Evolutionary conservation across 2,329 filamentous ascomycete species (phyloP).

Genomic region (Aspergillus thermomutatus): DNA sequence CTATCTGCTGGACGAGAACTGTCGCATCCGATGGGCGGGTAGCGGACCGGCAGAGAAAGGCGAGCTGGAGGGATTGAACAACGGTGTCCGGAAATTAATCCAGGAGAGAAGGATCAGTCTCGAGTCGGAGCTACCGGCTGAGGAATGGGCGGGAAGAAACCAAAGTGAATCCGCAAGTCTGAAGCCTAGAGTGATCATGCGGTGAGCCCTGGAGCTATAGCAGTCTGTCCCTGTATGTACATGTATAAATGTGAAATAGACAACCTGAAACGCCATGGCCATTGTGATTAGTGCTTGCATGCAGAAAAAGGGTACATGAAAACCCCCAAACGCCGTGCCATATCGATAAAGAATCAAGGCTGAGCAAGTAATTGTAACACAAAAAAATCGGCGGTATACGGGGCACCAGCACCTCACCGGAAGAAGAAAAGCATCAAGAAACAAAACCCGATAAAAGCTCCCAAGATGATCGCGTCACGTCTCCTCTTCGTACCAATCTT

Average conservation of each 20-base stretch:
- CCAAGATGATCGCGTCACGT: conserved; percentile 91
- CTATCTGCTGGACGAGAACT: conserved; percentile 83
- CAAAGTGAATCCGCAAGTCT: conserved; percentile 1
- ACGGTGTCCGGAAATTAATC: conserved; percentile 40
- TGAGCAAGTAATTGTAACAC: conserved; percentile 5
- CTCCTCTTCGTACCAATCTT: conserved; percentile 94
- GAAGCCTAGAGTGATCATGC: conserved; percentile 19
- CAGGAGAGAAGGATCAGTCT: conserved; percentile 34
- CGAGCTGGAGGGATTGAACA: conserved; percentile 43
- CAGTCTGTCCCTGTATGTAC: conserved; percentile 12
- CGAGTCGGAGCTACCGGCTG: conserved; percentile 19
- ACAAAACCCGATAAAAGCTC: conserved; percentile 85
- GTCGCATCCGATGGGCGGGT: conserved; percentile 90
- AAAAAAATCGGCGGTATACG: neutral
- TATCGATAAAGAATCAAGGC: conserved; percentile 4
- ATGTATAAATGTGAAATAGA: conserved; percentile 10
- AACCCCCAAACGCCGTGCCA: neutral
- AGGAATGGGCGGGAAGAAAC: conserved; percentile 15
- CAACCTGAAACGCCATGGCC: conserved; percentile 1
- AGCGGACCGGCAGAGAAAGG: conserved; percentile 51
- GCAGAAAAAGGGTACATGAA: neutral
- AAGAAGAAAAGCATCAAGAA: conserved; percentile 83
- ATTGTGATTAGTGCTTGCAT: neutral
- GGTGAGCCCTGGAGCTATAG: neutral
- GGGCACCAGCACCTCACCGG: conserved; percentile 46